Conservation (phyloP, 2,329 filamentous ascomycete genomes). For the Paecilomyces dactylethromorphus region DNA sequence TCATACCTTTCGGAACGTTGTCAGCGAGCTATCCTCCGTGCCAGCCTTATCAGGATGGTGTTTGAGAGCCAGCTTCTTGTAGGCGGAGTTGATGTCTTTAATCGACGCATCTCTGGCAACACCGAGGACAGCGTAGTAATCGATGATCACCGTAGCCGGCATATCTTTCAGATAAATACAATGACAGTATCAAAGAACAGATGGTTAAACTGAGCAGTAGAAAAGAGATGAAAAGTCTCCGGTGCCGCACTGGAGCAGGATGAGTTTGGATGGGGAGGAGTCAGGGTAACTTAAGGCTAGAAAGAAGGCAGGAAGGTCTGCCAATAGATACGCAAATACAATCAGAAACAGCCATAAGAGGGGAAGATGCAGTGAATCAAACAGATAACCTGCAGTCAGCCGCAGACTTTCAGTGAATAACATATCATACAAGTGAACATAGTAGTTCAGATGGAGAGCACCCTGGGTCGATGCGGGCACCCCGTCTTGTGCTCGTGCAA, state of each 20-base stretch:
- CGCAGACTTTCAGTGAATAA: neutral
- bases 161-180: slow-evolving; percentile 3
- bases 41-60: neutral
- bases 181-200: neutral
- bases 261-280: neutral
- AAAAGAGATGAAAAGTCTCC: neutral
- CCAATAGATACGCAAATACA: neutral
- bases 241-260: neutral
- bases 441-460: neutral
- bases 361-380: neutral
- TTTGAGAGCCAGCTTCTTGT: slow-evolving; percentile 27
- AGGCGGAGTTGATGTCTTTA: slow-evolving; percentile 27
- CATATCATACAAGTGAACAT: neutral
- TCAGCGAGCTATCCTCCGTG: neutral
- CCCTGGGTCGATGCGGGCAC: neutral
- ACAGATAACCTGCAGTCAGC: neutral
- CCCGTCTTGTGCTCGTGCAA: neutral
- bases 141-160: slow-evolving; percentile 1
- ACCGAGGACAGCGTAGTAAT: slow-evolving; percentile 23
- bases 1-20: neutral
- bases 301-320: neutral
- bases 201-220: slow-evolving; percentile 1
- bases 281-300: neutral
- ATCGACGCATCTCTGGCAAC: slow-evolving; percentile 16
- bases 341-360: neutral